Evolutionary conservation across 352 stramenopile genomes (phyloP).

Genomic region (Phytophthora fragariae): DNA sequence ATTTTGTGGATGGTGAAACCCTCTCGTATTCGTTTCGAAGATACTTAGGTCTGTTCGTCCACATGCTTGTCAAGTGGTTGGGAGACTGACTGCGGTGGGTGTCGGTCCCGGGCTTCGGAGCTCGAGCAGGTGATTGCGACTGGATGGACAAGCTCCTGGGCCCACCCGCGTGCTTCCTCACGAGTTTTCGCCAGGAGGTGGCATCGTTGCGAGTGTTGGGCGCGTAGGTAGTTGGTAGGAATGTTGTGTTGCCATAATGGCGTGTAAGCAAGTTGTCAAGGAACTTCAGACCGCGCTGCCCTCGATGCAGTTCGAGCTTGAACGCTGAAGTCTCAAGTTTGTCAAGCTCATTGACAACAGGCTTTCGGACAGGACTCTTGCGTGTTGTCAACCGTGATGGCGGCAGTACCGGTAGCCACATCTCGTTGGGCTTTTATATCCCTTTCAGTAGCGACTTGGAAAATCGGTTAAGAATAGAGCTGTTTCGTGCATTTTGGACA

Average conservation of each 20-base stretch:
- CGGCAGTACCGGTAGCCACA: constrained; percentile 9
- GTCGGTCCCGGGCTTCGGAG: no score
- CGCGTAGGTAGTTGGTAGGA: constrained; percentile 35
- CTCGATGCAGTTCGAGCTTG: constrained; percentile 47
- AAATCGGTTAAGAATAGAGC: not conserved
- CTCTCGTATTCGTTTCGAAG: no score
- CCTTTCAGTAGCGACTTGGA: not conserved
- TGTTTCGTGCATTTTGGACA: no score
- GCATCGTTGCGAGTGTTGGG: no score
- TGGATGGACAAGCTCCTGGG: no score
- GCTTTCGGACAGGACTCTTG: constrained; percentile 19
- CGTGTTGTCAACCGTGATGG: constrained; percentile 9
- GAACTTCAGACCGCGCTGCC: constrained; percentile 40
- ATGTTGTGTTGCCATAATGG: constrained; percentile 20
- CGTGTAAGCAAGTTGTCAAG: constrained; percentile 42
- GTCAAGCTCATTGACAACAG: constrained; percentile 27
- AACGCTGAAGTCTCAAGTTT: constrained; percentile 43
- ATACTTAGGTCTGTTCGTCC: no score
- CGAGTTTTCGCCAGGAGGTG: no score
- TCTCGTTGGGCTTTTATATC: not conserved
- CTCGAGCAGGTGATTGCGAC: no score
- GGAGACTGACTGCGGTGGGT: no score
- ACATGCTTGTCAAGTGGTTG: no score
- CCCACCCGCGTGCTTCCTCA: no score
- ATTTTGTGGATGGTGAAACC: not conserved